Base-by-base conservation (phyloP, 257 asterid species). In the Nicotiana paniculata region DNA sequence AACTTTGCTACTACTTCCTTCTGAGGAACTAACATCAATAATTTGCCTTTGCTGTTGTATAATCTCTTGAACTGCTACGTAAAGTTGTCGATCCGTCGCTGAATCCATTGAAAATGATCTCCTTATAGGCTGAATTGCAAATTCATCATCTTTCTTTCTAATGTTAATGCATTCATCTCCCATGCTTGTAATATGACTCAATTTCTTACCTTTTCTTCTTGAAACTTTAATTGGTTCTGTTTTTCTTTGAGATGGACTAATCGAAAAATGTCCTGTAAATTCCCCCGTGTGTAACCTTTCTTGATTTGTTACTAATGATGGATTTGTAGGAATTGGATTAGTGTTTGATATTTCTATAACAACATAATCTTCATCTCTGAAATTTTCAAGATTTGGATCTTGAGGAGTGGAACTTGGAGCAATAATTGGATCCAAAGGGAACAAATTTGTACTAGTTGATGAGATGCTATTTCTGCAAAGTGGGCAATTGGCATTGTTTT, bases 21-120 rank as follows among this genome's bases (percentile, higher is more conserved):
- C 66, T 81, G 3, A 35, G 3, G 26, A 11, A 79, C 85, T 77
- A 12, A 81, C 72, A 76, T 82, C 90, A 75, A 30, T 79, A 8
- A 48, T 80, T 12, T 82, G 85, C 6, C 80, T 85, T 1, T 87
- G 88, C 7, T 84, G 85, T 51, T 88, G 85, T 4, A 88, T 85
- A 12, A 92, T 91, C 57, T 91, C 91, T 84, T 91, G 93, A 61
- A 96, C 94, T 46, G 97, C 96, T 39, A 89, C 74, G 81, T 87
- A 86, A 67, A 93, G 91, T 81, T 88, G 93, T 7, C 84, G 87
- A 82, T 94, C 98, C 46, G 89, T 87, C 0, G 97, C 97, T 9
- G 99, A 93, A 85, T 92, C 96, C 98, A 96, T 94, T 1, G 99
- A 96, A 55, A 96, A 91, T 4, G 99, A 96, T 82, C 99, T 88